Conservation (phyloP, 768 basidiomycete species). For the Daedalea quercina region DNA sequence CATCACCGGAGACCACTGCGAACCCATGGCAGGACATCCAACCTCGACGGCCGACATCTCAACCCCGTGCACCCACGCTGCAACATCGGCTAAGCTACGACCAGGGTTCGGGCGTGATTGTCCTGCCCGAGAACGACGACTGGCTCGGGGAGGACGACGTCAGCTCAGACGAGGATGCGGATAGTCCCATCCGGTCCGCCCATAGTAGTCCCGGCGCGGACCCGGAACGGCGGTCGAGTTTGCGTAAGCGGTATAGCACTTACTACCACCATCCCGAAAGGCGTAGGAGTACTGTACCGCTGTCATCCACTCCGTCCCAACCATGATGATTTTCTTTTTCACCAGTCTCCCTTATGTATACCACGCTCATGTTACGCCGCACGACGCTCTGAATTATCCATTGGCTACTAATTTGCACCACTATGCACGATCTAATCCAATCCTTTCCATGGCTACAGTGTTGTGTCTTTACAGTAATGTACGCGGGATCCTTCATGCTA, state of each 20-base stretch:
- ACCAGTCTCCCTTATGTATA: background rate
- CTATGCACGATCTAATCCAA: background rate
- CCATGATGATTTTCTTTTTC: background rate
- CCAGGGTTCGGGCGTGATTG: slow-evolving; percentile 82
- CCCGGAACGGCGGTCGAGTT: slow-evolving; percentile 23
- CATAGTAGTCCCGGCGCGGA: slow-evolving; percentile 13
- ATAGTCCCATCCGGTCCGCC: slow-evolving; percentile 23
- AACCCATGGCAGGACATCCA: slow-evolving; percentile 63
- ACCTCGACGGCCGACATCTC: slow-evolving; percentile 6
- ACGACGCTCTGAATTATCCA: background rate
- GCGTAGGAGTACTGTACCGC: slow-evolving; percentile 25
- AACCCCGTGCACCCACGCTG: slow-evolving; percentile 14
- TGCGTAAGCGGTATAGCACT: slow-evolving; percentile 62
- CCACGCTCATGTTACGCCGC: background rate
- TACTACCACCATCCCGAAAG: slow-evolving; percentile 87
- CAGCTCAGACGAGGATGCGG: slow-evolving; percentile 40
- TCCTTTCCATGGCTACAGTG: background rate
- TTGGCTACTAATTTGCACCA: background rate
- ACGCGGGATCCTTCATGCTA: too few species aligned
- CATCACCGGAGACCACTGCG: slow-evolving; percentile 12
- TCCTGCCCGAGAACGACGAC: slow-evolving; percentile 66
- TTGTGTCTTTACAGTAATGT: background rate
- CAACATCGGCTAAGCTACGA: slow-evolving; percentile 76
- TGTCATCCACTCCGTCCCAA: background rate
- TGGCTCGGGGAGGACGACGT: slow-evolving; percentile 50